A percentile compares a stretch with the other conserved stretches of the same genome.
Conservation (phyloP, 352 stramenopile species). For the Globisporangium middletonii region DNA sequence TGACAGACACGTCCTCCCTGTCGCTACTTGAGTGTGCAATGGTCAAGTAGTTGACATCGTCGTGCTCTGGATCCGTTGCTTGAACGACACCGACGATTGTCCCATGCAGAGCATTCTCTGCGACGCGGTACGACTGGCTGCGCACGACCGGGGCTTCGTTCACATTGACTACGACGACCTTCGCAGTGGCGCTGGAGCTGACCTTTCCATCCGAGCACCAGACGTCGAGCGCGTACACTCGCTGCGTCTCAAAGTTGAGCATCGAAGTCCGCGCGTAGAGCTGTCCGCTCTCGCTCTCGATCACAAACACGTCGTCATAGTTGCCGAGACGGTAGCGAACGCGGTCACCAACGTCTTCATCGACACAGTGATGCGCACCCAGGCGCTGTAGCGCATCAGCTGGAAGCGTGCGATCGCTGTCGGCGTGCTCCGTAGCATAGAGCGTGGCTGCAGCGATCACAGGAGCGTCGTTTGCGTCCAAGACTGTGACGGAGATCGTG, state of each 20-base stretch:
- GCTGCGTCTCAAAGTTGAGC: constrained; percentile 42
- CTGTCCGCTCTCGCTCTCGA: constrained; percentile 37
- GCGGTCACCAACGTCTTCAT: constrained; percentile 39
- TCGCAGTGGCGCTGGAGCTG: constrained; percentile 8
- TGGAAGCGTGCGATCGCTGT: not conserved
- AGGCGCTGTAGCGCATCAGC: constrained; percentile 17
- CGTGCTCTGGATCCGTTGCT: constrained; percentile 2
- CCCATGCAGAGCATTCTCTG: constrained; percentile 23
- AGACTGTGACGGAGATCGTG: not conserved
- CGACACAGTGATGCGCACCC: constrained; percentile 34
- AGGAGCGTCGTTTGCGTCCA: constrained; percentile 5
- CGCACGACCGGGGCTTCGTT: constrained; percentile 35
- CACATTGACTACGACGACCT: constrained; percentile 33
- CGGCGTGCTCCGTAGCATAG: constrained; percentile 3
- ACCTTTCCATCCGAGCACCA: constrained; percentile 35
- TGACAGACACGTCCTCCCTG: not conserved
- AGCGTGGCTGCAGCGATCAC: not conserved
- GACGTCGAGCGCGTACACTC: constrained; percentile 20
- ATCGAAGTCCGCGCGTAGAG: constrained; percentile 28
- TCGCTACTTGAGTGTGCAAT: not conserved
- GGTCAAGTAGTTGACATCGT: constrained; percentile 5
- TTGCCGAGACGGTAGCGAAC: constrained; percentile 25
- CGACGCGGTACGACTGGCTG: constrained; percentile 22
- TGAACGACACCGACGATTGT: not conserved
- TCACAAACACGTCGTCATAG: constrained; percentile 14